phyloP scores from a whole-genome alignment of 169 alveolate species.

The Cryptosporidium xiaoi region DNA sequence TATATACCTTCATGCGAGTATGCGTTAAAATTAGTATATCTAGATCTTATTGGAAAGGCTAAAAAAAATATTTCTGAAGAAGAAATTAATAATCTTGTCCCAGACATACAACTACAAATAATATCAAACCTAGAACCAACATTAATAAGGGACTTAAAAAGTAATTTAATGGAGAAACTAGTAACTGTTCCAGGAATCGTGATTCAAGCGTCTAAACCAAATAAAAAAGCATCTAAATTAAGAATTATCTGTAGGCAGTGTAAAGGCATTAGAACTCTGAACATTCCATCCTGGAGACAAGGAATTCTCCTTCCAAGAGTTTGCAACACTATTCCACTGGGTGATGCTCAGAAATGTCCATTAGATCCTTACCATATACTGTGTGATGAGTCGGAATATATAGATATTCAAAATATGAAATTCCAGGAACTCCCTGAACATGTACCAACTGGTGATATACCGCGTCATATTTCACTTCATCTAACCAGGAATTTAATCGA shows the following conservation, averaged over 20 bases:
- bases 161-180: constrained; percentile 87
- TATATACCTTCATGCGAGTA: constrained; percentile 76
- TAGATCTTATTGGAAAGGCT: constrained; percentile 44
- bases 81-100: constrained; percentile 76
- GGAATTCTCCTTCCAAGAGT: constrained; percentile 82
- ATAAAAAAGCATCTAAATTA: constrained; percentile 85
- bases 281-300: constrained; percentile 91
- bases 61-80: constrained; percentile 25
- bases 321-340: constrained; percentile 81
- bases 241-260: constrained; percentile 91
- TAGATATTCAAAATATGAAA: constrained; percentile 95
- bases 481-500: constrained; percentile 72
- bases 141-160: constrained; percentile 85
- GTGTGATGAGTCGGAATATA: constrained; percentile 94
- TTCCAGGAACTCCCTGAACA: constrained; percentile 99
- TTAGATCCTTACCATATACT: constrained; percentile 92
- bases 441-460: constrained; percentile 95
- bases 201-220: constrained; percentile 92
- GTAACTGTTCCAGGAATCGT: constrained; percentile 95
- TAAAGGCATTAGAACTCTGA: constrained; percentile 87
- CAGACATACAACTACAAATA: constrained; percentile 84
- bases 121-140: constrained; percentile 83
- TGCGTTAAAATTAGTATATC: constrained; percentile 54
- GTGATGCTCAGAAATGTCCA: constrained; percentile 86
- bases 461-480: constrained; percentile 82